Evolutionary conservation across 352 stramenopile species (phyloP), one percentile per base, ranked within the genome.

Genomic region (Phytophthora multivora): DNA sequence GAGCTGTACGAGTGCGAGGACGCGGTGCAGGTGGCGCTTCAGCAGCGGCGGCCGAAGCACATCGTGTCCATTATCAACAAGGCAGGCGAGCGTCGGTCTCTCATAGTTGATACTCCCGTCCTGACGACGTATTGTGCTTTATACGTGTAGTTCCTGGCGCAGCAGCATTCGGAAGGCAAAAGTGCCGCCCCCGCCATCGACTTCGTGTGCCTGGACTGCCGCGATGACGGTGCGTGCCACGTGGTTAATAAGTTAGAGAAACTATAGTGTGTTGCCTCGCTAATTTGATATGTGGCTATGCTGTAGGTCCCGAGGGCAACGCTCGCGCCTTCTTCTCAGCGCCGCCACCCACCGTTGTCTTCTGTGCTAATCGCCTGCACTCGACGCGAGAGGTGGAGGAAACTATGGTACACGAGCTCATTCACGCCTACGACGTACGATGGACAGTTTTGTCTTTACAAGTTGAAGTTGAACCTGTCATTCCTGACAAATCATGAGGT

Each of bases 391-490:
- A 94, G 56, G 83, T 94, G 23, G 79, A 92, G 56, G 86, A 94
- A 51, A 90, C 85, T 3, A 86, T 94, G 69, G 83, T 94, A 25
- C 86, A 94, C 54, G 86, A 94, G 53, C 82, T 94, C 56, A 90
- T 94, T 51, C 86, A 94, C 63, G 83, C 86, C 30, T 94, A 93
- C 59, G 86, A 94, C 39, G 86, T 94, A 66, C 28, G 79, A 3
- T 13, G 28, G 28, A 33, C 28, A 8, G 11, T 33, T 33, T 71
- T 16, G 15, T 41, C 47, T 50, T 31, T 11, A n/a, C 26, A 8
- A 47, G 33, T 42, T 54, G 58, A 69, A 47, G 56, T 41, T 63
- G 55, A 15, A n/a, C 25, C 12, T 26, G 19, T 62, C 36, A 51
- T 9, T 56, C 18, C 23, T 66, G 19, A 56, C 38, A 16, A 21